Conservation (phyloP, 2,329 filamentous ascomycete genomes). For the Colletotrichum chlorophyti region DNA sequence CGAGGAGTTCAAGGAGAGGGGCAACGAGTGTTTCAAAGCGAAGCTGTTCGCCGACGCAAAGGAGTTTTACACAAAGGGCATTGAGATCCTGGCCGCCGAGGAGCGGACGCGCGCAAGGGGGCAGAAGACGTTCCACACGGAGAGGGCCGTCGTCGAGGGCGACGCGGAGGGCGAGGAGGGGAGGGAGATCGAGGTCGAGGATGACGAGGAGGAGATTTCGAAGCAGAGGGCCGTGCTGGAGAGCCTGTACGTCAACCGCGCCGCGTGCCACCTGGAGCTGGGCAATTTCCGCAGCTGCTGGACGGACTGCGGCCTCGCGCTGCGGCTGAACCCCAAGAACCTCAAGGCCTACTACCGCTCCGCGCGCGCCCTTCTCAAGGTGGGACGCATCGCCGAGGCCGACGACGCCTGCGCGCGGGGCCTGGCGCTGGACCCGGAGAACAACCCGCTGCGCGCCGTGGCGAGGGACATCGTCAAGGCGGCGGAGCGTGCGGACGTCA, state of each 20-base stretch:
- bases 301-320: slow-evolving; percentile 80
- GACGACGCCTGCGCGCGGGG: slow-evolving; percentile 79
- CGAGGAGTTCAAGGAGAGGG: slow-evolving; percentile 85
- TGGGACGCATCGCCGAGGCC: slow-evolving; percentile 82
- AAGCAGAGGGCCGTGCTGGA: slow-evolving; percentile 73
- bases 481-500: slow-evolving; percentile 59
- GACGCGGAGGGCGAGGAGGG: slow-evolving; percentile 24
- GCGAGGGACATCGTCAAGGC: slow-evolving; percentile 68
- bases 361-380: slow-evolving; percentile 75
- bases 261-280: slow-evolving; percentile 86
- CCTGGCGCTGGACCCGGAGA: slow-evolving; percentile 73
- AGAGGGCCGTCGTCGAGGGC: slow-evolving; percentile 42
- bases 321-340: slow-evolving; percentile 81
- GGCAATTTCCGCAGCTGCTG: slow-evolving; percentile 89
- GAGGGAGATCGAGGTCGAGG: slow-evolving; percentile 55
- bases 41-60: slow-evolving; percentile 82
- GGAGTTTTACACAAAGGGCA: slow-evolving; percentile 91
- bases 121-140: slow-evolving; percentile 30
- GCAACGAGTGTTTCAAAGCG: slow-evolving; percentile 84
- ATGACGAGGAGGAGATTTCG: slow-evolving; percentile 63
- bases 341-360: slow-evolving; percentile 93
- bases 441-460: slow-evolving; percentile 70
- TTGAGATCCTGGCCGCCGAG: slow-evolving; percentile 72
- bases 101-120: slow-evolving; percentile 60
- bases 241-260: slow-evolving; percentile 83